These are phyloP conservation scores for Nitzschia putrida DNA, from an alignment of 108 stramenopile genomes.

Conservation along the genomic window DNA sequence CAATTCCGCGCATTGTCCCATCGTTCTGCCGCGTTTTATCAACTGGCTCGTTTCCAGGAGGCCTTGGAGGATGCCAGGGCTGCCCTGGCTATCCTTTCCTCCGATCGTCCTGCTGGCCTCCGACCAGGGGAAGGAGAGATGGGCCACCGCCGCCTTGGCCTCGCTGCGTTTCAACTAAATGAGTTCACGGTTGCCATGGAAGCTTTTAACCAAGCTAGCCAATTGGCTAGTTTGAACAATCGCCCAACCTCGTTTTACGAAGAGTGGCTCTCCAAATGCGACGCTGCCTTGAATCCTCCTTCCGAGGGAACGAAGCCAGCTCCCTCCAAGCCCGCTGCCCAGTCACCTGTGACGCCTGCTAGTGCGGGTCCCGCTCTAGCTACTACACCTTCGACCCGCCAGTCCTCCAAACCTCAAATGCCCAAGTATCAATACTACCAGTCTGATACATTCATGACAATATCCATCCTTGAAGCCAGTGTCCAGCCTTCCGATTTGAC, in stretches of 20 bases:
- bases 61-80: constrained; percentile 71
- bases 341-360: background rate
- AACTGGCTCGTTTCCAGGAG: constrained; percentile 57
- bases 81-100: constrained; percentile 48
- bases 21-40: constrained; percentile 65
- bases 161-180: constrained; percentile 55
- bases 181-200: constrained; percentile 39
- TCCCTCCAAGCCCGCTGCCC: background rate
- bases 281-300: constrained; percentile 18
- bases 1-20: constrained; percentile 64
- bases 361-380: background rate
- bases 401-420: constrained; percentile 33
- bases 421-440: constrained; percentile 96
- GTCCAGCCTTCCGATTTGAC: constrained; percentile 55
- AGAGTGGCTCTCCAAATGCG: constrained; percentile 29
- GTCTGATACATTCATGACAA: constrained; percentile 75
- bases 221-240: constrained; percentile 37
- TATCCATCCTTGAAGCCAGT: constrained; percentile 80
- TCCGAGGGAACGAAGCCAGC: background rate
- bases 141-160: constrained; percentile 47
- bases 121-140: constrained; percentile 56
- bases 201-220: constrained; percentile 31
- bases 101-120: constrained; percentile 11
- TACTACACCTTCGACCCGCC: background rate
- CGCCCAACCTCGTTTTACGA: constrained; percentile 17